phyloP scores from a whole-genome alignment of 345 rosid species.

The Euphorbia lathyris region DNA sequence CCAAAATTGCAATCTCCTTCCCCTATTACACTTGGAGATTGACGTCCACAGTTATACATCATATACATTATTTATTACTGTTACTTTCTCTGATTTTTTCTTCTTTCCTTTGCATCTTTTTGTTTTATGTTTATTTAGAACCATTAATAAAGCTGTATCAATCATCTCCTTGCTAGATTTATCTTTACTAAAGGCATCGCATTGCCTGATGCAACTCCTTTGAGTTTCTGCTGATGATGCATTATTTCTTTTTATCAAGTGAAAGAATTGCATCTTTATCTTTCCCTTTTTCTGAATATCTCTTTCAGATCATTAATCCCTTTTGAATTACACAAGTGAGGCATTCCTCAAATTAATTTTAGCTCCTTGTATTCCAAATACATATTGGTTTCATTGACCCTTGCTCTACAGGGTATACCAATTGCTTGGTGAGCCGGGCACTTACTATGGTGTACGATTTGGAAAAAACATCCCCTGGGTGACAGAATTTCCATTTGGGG shows the following conservation, averaged over 20 bases:
- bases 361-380: background rate
- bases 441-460: conserved; percentile 81
- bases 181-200: background rate
- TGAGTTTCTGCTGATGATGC: background rate
- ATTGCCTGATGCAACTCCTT: background rate
- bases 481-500: conserved; percentile 77
- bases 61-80: background rate
- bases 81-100: background rate
- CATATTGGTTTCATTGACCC: background rate
- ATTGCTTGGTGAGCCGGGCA: conserved; percentile 86
- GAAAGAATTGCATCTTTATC: background rate
- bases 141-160: background rate
- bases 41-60: background rate
- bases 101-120: background rate
- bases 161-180: background rate
- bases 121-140: background rate
- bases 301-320: background rate
- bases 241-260: background rate
- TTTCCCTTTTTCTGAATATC: background rate
- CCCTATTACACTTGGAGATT: background rate
- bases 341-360: background rate
- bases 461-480: conserved; percentile 86
- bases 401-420: conserved; percentile 66
- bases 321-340: background rate
- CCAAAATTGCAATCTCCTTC: background rate